Percentiles rank a stretch among this genome's conserved stretches.
Evolutionary conservation across 257 asterid species (phyloP).

Genomic region (Capsicum pubescens): DNA sequence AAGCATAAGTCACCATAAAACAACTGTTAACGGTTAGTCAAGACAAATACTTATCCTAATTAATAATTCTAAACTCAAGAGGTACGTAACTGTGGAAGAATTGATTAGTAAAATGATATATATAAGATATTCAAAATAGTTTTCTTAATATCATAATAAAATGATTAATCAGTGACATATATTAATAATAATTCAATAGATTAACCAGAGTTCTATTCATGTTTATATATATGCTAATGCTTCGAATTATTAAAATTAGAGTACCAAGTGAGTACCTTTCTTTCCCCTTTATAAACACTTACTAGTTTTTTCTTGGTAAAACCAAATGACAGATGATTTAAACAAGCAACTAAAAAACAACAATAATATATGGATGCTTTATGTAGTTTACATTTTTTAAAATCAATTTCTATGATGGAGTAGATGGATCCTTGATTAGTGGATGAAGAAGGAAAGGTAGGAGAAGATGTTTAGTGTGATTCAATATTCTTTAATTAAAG

Average conservation of each 20-base stretch:
- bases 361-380: too few species aligned
- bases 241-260: too few species aligned
- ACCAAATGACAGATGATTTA: too few species aligned
- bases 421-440: neutral
- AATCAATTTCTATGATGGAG: too few species aligned
- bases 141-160: neutral
- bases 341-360: too few species aligned
- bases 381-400: too few species aligned
- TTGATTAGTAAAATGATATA: neutral
- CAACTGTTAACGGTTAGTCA: neutral
- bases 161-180: neutral
- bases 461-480: neutral
- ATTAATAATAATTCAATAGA: neutral
- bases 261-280: too few species aligned
- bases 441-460: neutral
- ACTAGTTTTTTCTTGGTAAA: too few species aligned
- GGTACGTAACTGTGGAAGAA: neutral
- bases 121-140: neutral
- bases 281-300: too few species aligned
- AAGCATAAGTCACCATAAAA: neutral
- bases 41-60: neutral
- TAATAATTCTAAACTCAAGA: neutral
- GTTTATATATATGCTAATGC: too few species aligned
- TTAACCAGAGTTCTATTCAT: too few species aligned
- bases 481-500: too few species aligned